These are phyloP conservation scores for Aspergillus sclerotiicarbonarius DNA, from an alignment of 495 filamentous ascomycete genomes.

Conservation along the genomic window DNA sequence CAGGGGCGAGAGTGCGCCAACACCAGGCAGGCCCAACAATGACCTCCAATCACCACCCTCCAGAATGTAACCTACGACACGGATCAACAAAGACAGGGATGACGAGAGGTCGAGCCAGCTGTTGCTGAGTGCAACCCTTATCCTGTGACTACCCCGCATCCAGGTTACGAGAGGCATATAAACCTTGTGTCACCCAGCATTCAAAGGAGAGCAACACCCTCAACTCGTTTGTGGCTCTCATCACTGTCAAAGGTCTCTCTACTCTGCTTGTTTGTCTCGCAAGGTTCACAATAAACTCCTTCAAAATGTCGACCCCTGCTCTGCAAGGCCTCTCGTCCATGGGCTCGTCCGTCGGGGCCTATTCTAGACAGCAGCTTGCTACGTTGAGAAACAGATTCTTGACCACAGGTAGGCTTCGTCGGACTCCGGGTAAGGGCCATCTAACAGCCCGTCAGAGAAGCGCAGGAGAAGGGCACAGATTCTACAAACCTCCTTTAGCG, in stretches of 20 bases:
- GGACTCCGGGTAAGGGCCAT: neutral
- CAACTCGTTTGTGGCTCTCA: too few species aligned
- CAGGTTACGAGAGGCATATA: constrained; percentile 17
- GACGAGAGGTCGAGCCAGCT: constrained; percentile 9
- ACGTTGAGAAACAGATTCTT: constrained; percentile 22
- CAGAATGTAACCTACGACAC: constrained; percentile 5
- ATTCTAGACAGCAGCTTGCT: constrained; percentile 18
- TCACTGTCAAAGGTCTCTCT: neutral
- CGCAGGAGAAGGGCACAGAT: constrained; percentile 30
- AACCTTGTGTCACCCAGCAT: constrained; percentile 18
- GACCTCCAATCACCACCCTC: constrained; percentile 10
- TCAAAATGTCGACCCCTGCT: constrained; percentile 24
- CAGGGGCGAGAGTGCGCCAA: neutral
- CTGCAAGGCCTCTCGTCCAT: constrained; percentile 21
- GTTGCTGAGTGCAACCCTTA: constrained; percentile 1
- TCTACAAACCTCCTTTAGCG: constrained; percentile 36
- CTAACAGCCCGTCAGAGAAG: constrained; percentile 24
- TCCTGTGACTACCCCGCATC: constrained; percentile 22
- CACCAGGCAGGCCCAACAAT: neutral
- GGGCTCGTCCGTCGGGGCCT: constrained; percentile 19
- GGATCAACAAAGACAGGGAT: constrained; percentile 7
- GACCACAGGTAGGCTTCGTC: constrained; percentile 20
- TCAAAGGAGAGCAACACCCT: too few species aligned
- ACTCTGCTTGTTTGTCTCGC: neutral
- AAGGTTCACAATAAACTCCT: neutral